phyloP scores from a whole-genome alignment of 1,284 basidiomycete genomes.

The Rhodotorula glutinis region DNA sequence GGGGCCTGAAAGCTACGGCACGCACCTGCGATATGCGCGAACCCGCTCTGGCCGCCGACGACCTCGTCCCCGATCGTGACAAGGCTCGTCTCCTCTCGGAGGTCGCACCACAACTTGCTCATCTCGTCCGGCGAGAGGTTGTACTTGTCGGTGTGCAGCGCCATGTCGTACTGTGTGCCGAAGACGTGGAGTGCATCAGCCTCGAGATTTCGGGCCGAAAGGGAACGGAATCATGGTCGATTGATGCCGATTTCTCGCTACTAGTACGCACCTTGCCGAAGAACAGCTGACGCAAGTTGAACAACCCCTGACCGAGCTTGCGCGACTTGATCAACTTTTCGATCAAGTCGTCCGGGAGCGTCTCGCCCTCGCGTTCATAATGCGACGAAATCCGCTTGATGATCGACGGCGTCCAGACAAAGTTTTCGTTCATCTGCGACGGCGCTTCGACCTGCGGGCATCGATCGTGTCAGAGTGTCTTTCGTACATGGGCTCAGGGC shows the following conservation, averaged over 20 bases:
- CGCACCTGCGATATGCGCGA: constrained; percentile 62
- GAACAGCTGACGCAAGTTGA: constrained; percentile 75
- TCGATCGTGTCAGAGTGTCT: neutral
- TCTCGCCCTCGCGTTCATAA: constrained; percentile 63
- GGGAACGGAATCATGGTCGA: too few species aligned
- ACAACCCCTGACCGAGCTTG: constrained; percentile 73
- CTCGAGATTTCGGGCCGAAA: neutral
- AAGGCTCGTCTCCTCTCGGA: constrained; percentile 64
- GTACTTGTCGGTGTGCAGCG: constrained; percentile 43
- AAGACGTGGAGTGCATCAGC: neutral
- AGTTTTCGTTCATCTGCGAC: constrained; percentile 86
- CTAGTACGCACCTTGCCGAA: constrained; percentile 57
- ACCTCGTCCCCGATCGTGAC: constrained; percentile 58
- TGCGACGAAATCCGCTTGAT: constrained; percentile 72
- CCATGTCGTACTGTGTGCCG: constrained; percentile 47
- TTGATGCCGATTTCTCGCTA: too few species aligned
- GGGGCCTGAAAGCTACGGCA: neutral
- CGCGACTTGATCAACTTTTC: constrained; percentile 74
- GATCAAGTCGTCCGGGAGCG: constrained; percentile 70
- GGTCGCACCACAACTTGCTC: constrained; percentile 67
- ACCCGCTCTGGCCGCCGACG: constrained; percentile 66
- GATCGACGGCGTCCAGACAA: constrained; percentile 63
- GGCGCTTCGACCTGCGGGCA: constrained; percentile 55
- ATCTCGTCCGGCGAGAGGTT: constrained; percentile 55
- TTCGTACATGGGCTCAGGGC: neutral